Conservation (phyloP, 306 rosid genomes). For the Lithocarpus polystachyus region DNA sequence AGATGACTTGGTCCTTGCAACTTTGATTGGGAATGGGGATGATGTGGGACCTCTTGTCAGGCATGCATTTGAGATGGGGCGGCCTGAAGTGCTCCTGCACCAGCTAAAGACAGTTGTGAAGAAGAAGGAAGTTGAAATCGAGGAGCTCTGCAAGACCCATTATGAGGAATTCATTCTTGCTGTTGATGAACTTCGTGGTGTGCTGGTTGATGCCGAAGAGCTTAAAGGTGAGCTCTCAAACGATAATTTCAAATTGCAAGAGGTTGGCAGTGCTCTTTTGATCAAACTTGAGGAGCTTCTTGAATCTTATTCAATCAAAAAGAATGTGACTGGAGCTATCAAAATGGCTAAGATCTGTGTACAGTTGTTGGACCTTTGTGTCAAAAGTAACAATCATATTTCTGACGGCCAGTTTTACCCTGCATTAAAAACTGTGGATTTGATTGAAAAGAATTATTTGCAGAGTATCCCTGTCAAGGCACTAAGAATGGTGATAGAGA, state of each 20-base stretch:
- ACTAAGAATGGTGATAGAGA: slow-evolving; percentile 59
- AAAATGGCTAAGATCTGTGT: slow-evolving; percentile 72
- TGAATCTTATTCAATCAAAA: slow-evolving; percentile 72
- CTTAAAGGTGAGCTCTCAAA: slow-evolving; percentile 84
- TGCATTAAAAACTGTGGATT: slow-evolving; percentile 73
- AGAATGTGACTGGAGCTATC: slow-evolving; percentile 79
- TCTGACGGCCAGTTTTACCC: slow-evolving; percentile 71
- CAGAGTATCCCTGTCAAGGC: slow-evolving; percentile 61
- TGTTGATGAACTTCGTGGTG: slow-evolving; percentile 94
- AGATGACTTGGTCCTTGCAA: slow-evolving; percentile 82
- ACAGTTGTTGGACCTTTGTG: slow-evolving; percentile 84
- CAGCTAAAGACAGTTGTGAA: slow-evolving; percentile 74
- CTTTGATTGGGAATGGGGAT: slow-evolving; percentile 84
- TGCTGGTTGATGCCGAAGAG: slow-evolving; percentile 93
- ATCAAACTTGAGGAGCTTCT: slow-evolving; percentile 88
- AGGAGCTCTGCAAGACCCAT: slow-evolving; percentile 96
- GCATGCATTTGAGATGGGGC: slow-evolving; percentile 90
- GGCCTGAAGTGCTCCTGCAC: slow-evolving; percentile 75
- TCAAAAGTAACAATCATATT: slow-evolving; percentile 73
- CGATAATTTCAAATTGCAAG: slow-evolving; percentile 86
- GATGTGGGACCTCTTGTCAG: slow-evolving; percentile 84
- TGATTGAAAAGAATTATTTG: slow-evolving; percentile 68
- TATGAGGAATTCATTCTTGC: slow-evolving; percentile 96
- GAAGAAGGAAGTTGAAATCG: slow-evolving; percentile 87
- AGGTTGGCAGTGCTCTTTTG: slow-evolving; percentile 75